Base-by-base conservation (phyloP, 2,329 filamentous ascomycete genomes). In the Fusarium oligoseptatum region DNA sequence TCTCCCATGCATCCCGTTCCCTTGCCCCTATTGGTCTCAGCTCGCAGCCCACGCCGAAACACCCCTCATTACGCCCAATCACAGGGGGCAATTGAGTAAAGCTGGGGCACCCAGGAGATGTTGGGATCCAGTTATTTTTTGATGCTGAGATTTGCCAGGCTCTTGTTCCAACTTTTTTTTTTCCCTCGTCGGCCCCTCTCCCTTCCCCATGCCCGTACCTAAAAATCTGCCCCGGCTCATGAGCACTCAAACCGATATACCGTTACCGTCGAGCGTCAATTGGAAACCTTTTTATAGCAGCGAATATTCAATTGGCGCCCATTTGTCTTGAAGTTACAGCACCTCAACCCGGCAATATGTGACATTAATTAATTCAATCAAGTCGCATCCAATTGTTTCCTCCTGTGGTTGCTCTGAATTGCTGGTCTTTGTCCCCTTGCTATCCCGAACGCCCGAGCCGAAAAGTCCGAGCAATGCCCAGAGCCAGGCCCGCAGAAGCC, bases 361-460 rank as follows among this genome's bases (percentile, higher is more conserved):
- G 3, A 22, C 22, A 22, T 22, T 20, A 7, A 9, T 8, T 20
- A 12, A 2, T 20, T 20, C 12, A 32, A 55, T 32, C 8, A 32
- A 20, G 2, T n/a, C 17, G 1, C 11, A 20, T 32, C 17, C 10
- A 32, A 32, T 6, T 55, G 17, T 32, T 55, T 32, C 6, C 27
- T 55, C 11, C 6, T n/a, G 10, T 52, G 11, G 27, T 32, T 17
- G 17, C 17, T 55, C 27, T 55, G 27, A 56, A n/a, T 66, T 27
- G 20, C 27, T 20, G 17, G 4, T 37, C 17, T 37, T 50, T 63
- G 14, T 34, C 41, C 36, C 17, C 20, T 50, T 32, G 10, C 29
- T 69, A 56, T 74, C 65, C 73, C 73, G 74, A 76, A 69, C 55
- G 62, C 58, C 73, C 74, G 74, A 76, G 74, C 74, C 74, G 74